Conservation (phyloP, 192 early-diverging fungal genomes). For the Backusella parvicylindrica region DNA sequence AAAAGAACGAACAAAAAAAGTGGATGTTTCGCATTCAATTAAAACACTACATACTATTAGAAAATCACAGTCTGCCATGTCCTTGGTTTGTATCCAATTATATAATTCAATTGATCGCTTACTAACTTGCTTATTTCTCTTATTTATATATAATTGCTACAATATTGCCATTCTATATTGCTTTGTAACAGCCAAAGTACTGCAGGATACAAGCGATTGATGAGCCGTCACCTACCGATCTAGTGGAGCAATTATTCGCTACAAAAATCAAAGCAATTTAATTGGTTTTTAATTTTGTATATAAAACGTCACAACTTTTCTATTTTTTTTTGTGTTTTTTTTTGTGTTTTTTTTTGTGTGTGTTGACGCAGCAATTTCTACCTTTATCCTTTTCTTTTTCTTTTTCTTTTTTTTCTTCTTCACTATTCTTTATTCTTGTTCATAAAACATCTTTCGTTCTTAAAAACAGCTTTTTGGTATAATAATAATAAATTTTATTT, state of each 20-base stretch:
- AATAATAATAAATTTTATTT: not conserved
- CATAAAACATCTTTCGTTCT: not conserved
- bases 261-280: not conserved
- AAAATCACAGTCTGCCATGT: conserved; percentile 16
- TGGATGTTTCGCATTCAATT: not conserved
- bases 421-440: not conserved
- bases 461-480: not conserved
- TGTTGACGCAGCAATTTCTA: not conserved
- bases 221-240: conserved; percentile 23
- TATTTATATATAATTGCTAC: not conserved
- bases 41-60: not conserved
- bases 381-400: not conserved
- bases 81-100: conserved; percentile 7
- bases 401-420: not conserved
- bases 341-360: not conserved
- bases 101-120: not conserved
- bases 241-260: conserved; percentile 31
- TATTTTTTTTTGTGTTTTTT: not conserved
- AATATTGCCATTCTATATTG: no score
- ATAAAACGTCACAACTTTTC: not conserved
- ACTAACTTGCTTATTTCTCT: not conserved
- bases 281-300: not conserved
- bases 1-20: conserved; percentile 1
- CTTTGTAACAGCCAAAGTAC: conserved; percentile 11
- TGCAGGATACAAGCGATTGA: conserved; percentile 13